Percentiles rank a stretch among this genome's conserved stretches.
Evolutionary conservation across 2,329 filamentous ascomycete genomes (phyloP).

Genomic region (Trichoderma hamatum): DNA sequence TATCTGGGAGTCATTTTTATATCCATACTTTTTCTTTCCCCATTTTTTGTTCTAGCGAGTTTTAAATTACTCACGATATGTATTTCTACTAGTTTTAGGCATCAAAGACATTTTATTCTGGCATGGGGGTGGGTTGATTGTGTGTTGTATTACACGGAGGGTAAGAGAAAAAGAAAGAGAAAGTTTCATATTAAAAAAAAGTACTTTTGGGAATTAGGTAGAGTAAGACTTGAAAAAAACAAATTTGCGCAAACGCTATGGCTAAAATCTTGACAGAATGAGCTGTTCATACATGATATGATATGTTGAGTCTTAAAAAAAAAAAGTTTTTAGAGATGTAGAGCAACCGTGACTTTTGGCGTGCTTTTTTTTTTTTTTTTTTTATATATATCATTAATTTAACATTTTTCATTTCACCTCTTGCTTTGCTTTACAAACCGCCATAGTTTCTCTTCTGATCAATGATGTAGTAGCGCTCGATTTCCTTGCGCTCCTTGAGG

Average conservation of each 20-base stretch:
- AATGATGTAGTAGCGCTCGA: slow-evolving; percentile 76
- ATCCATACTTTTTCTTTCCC: background rate
- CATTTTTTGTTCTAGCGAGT: slow-evolving; percentile 1
- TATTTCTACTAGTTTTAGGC: slow-evolving; percentile 10
- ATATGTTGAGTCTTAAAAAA: background rate
- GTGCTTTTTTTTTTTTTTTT: background rate
- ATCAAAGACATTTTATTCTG: background rate
- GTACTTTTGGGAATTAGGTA: slow-evolving; percentile 1
- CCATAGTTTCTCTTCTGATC: slow-evolving; percentile 72
- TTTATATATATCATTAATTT: background rate
- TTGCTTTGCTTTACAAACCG: slow-evolving; percentile 44
- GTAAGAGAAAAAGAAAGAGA: background rate
- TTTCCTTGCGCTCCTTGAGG: slow-evolving; percentile 79
- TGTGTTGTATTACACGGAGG: background rate
- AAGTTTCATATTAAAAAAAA: background rate
- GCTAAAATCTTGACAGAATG: background rate
- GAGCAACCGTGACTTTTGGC: background rate
- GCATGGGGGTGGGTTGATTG: background rate
- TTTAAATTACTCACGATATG: slow-evolving; percentile 8
- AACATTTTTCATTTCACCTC: background rate
- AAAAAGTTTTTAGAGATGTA: background rate
- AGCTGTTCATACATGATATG: slow-evolving; percentile 7
- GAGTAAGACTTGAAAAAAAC: background rate
- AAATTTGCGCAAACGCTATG: slow-evolving; percentile 1
- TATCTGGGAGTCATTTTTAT: background rate